Evolutionary conservation across 78 protist species (phyloP).

Genomic region (Pigoraptor vietnamica): DNA sequence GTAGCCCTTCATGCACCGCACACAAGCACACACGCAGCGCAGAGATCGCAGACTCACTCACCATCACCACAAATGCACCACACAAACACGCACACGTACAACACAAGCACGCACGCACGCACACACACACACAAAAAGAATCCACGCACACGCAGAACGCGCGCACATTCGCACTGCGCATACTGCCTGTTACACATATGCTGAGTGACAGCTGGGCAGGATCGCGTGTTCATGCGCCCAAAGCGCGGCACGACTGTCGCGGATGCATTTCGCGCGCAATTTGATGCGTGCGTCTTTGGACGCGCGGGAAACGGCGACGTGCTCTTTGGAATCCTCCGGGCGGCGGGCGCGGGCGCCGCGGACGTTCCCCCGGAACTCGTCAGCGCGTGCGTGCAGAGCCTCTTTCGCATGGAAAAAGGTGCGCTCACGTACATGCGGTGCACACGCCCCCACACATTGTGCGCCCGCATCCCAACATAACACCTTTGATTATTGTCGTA

Average conservation of each 20-base stretch:
- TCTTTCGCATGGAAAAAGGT: neutral
- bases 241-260: neutral
- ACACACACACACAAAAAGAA: neutral
- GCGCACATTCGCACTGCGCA: too few relatives aligned
- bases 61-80: too few relatives aligned
- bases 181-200: too few relatives aligned
- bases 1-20: too few relatives aligned
- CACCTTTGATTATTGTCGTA: too few relatives aligned
- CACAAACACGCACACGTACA: too few relatives aligned
- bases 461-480: too few relatives aligned
- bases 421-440: neutral
- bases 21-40: too few relatives aligned
- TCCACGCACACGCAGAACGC: neutral
- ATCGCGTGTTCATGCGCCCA: neutral
- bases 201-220: neutral
- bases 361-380: neutral
- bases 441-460: too few relatives aligned
- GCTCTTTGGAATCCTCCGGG: neutral
- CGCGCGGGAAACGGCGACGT: neutral
- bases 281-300: neutral
- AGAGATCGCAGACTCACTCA: too few relatives aligned
- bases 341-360: neutral
- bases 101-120: neutral
- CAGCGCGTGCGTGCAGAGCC: neutral
- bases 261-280: neutral